A percentile compares a stretch with the other conserved stretches of the same genome.
These are phyloP conservation scores for Lodderomyces parapsilosis DNA, from an alignment of 1,139 yeast genomes.

Conservation along the genomic window DNA sequence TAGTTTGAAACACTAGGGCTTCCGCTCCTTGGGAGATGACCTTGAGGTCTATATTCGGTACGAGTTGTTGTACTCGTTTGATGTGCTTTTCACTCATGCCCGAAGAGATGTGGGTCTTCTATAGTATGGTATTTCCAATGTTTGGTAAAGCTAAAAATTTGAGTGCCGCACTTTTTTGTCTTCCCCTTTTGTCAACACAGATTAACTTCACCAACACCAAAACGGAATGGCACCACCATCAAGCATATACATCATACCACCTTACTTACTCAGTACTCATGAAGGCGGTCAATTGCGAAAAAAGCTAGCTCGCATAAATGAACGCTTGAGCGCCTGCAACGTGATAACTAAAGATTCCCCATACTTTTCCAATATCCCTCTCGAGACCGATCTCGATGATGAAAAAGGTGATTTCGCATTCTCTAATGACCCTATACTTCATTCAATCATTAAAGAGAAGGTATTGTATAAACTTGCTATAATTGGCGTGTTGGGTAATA, in stretches of 20 bases:
- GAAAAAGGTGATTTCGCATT: conserved; percentile 17
- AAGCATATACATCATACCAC: conserved; percentile 40
- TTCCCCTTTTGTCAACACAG: not conserved
- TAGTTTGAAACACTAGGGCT: conserved; percentile 72
- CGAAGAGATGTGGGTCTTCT: too few species aligned
- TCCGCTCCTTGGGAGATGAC: conserved; percentile 94
- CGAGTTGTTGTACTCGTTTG: conserved; percentile 37
- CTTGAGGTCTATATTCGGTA: conserved; percentile 49
- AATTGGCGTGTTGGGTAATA: conserved; percentile 38
- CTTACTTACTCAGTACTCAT: conserved; percentile 41
- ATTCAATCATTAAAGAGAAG: conserved; percentile 35
- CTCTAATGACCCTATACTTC: conserved; percentile 30
- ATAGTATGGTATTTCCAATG: too few species aligned
- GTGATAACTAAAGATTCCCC: conserved; percentile 27
- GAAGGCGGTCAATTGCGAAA: conserved; percentile 34
- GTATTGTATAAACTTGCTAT: conserved; percentile 36
- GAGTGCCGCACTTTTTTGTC: not conserved
- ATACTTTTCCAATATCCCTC: conserved; percentile 17
- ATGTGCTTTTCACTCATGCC: conserved; percentile 46
- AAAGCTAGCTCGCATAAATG: conserved; percentile 23
- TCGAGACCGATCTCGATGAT: not conserved
- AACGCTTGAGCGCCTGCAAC: conserved; percentile 28
- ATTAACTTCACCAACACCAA: not conserved
- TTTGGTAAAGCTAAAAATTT: too few species aligned
- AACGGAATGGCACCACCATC: conserved; percentile 1